Conservation (phyloP, 495 filamentous ascomycete genomes). For the Aspergillus asperescens region DNA sequence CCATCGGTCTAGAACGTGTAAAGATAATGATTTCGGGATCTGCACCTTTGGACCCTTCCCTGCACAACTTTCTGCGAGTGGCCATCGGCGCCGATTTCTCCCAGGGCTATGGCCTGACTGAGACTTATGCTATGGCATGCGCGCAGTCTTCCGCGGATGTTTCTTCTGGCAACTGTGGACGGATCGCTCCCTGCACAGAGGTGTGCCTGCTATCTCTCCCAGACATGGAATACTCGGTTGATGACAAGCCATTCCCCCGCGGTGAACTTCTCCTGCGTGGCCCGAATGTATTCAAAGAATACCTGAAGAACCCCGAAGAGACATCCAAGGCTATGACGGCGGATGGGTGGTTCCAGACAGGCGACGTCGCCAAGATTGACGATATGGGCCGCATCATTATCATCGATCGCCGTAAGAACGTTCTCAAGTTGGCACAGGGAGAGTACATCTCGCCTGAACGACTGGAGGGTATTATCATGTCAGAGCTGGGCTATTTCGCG, state of each 20-base stretch:
- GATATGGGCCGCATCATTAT: constrained; percentile 82
- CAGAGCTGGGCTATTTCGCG: constrained; percentile 67
- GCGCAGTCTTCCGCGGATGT: constrained; percentile 67
- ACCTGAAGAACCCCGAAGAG: constrained; percentile 83
- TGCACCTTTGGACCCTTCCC: constrained; percentile 80
- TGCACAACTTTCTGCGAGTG: constrained; percentile 84
- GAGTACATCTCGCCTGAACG: constrained; percentile 98
- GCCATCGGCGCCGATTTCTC: constrained; percentile 72
- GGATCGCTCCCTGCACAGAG: constrained; percentile 61
- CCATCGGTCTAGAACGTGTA: constrained; percentile 70
- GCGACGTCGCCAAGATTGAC: constrained; percentile 83
- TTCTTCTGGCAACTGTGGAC: constrained; percentile 75
- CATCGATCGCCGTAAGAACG: constrained; percentile 96
- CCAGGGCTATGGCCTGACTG: constrained; percentile 93
- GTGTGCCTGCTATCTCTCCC: constrained; percentile 80
- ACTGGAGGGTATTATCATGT: constrained; percentile 88
- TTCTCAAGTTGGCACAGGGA: constrained; percentile 94
- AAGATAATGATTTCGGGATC: constrained; percentile 79
- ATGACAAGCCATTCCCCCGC: constrained; percentile 88
- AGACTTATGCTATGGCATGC: constrained; percentile 78
- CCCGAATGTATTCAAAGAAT: constrained; percentile 70
- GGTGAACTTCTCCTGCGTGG: constrained; percentile 87
- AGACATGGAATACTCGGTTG: constrained; percentile 88
- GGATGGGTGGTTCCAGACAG: constrained; percentile 96
- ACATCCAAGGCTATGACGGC: constrained; percentile 74